Evolutionary conservation across 345 rosid genomes (phyloP), one percentile per base, ranked within the genome.

Genomic region (Hibiscus tridactylites): DNA sequence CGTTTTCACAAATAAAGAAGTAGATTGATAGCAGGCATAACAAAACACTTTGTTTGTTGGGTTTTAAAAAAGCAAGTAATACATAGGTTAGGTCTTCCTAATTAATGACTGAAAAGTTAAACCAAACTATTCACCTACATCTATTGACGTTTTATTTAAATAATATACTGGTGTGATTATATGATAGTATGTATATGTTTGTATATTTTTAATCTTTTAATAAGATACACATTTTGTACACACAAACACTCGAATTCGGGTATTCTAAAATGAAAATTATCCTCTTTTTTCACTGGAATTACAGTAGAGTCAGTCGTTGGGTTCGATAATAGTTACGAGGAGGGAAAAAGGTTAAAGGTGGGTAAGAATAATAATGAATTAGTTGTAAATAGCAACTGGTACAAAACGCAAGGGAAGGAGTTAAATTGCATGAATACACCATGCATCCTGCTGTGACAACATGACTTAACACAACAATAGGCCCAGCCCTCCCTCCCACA

Each of bases 401-500:
- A 15, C 35, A 44, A 71, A 46, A 61, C 11, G 53, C 58, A 75
- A 58, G 15, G 60, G 63, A 74, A 31, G 69, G 59, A 78, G 50
- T 15, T 75, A 29, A 26, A 74, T 79, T 72, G 81, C 83, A 77
- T 82, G 79, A 79, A 82, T 64, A 65, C 65, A 73, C 63, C 78
- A 75, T 70, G 72, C 77, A 54, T 46, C 75, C 42, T 26, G 33
- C 71, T 66, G 74, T 73, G 44, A 56, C 70, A 19, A 11, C 47
- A 61, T 54, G 75, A 72, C 75, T 65, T 13, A 53, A 65, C 50
- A 54, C 5, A 33, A 33, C 37, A 4, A 6, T 54, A 57, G 81
- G 79, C 46, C 60, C 78, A 5, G 80, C 26, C 9, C 24, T 7
- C 58, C 8, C 61, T 57, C 61, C 50, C 35, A 24, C 74, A 72